Base-by-base conservation (phyloP, 106 monocot species). In the Dactylorhiza incarnata region DNA sequence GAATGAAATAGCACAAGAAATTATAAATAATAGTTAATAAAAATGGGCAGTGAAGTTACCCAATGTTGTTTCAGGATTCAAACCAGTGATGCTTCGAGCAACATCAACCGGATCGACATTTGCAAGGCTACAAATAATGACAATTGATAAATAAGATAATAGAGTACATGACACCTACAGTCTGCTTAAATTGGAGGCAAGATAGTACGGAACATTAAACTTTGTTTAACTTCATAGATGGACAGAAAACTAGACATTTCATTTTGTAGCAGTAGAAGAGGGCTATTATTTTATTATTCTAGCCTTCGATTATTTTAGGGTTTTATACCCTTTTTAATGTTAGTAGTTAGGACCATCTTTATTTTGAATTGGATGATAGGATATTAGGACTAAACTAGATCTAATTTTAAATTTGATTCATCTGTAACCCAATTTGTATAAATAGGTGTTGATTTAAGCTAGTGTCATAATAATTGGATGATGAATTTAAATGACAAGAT, bases 81-180 rank as follows among this genome's bases (percentile, higher is more conserved):
- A 80, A 20, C 91, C 92, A 50, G 66, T 77, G 47, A 86, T 83
- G 75, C 79, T 95, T 59, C 85, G 88, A 66, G 88, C 88, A 80
- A 88, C 90, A 84, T 95, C 95, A 82, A 92, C 80, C 45, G 95
- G 95, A 78, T 95, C 95, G 65, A 95, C 95, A 90, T 95, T 95
- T 81, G 95, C 95, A 82, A 95, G 92, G 47, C 95, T 95, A 82
- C 75, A 83, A 11, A 77, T 53, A 68, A 63, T 63, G 5, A 23
- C 73, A 83, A 11, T 75, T 53, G 44, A 63, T 63, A 7, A 23
- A 24, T 25, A 63, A 25, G 7, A 63, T 24, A 12, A 25, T 22
- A 63, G 6, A 6, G 24, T 10, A 29, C 65, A 65, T 26, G 24
- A 29, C 29, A 5, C 65, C 24, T 65, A 65, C 12, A 65, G 29